Percentiles rank a stretch among this genome's conserved stretches.
Conservation (phyloP, 306 rosid species). For the Acmispon strigosus region DNA sequence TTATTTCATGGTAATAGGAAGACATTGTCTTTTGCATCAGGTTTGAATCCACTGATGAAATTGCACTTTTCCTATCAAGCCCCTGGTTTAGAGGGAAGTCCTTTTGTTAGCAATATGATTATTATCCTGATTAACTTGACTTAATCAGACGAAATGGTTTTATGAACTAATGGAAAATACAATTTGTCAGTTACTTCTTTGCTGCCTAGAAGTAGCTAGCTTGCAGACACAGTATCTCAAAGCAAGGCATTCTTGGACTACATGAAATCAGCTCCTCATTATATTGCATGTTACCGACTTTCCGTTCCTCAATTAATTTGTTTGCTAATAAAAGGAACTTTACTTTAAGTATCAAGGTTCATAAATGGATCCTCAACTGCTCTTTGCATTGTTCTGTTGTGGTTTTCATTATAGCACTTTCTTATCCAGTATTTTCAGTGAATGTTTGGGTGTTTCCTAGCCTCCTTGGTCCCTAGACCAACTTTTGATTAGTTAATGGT, state of each 20-base stretch:
- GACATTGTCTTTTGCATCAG: background rate
- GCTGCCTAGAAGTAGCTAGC: too few species aligned
- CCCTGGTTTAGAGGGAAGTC: background rate
- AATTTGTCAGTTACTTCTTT: background rate
- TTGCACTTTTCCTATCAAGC: background rate
- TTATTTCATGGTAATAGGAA: background rate
- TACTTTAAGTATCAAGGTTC: too few species aligned
- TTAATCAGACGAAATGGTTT: slow-evolving; percentile 12
- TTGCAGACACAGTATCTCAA: too few species aligned
- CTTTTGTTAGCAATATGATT: background rate
- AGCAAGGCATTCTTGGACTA: too few species aligned
- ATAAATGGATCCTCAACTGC: background rate
- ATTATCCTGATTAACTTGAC: background rate
- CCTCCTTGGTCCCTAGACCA: too few species aligned
- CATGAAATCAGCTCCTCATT: too few species aligned
- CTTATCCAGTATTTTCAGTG: background rate
- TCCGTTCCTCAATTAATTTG: too few species aligned
- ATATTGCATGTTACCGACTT: too few species aligned
- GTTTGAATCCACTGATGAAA: slow-evolving; percentile 12
- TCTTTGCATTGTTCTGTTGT: background rate
- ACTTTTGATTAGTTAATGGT: too few species aligned
- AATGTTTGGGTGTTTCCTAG: background rate
- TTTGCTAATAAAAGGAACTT: too few species aligned
- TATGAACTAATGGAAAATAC: background rate
- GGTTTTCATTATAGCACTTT: background rate